Base-by-base conservation (phyloP, 768 basidiomycete genomes). In the Filobasidium floriforme region DNA sequence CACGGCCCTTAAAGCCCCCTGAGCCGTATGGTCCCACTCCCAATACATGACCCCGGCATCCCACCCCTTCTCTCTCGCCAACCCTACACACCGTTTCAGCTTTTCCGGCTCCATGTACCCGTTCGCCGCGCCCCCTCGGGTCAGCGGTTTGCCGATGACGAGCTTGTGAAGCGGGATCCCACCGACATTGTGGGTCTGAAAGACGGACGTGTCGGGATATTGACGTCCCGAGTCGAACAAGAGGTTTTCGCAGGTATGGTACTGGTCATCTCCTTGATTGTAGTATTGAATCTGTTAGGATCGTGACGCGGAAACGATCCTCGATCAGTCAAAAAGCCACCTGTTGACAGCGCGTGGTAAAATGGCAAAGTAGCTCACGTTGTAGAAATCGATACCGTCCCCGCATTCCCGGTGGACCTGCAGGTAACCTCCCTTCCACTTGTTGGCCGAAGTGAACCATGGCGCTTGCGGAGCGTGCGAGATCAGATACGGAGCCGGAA, bases 101-200 rank as follows among this genome's bases (percentile, higher is more conserved):
- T 82, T 83, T 1, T 81, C 75, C 1, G 86, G 81, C 41, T 78
- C 80, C 70, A 90, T 85, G 77, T 83, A 89, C 28, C 79, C 80
- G 68, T 84, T 87, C 67, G 68, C 82, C 1, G 86, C 76, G 14
- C 82, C 84, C 0, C 85, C 86, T 3, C 66, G 40, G 29, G 73
- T 57, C 72, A 84, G 85, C 1, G 88, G 88, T 77, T 90, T 90
- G 4, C 88, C 88, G 71, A 90, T 87, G 67, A 89, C 84, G 60
- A 89, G 80, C 77, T 90, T 89, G 74, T 82, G 75, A 54, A 85
- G 72, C 1, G 81, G 74, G 10, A 89, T 83, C 24, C 86, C 87
- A 22, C 73, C 73, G 66, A 78, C 83, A 1, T 81, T 81, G 59
- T 83, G 82, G 67, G 86, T 85, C 73, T 86, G 82, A 76, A 86